Evolutionary conservation across 2,329 filamentous ascomycete genomes (phyloP).

Genomic region (Alternaria sp.): DNA sequence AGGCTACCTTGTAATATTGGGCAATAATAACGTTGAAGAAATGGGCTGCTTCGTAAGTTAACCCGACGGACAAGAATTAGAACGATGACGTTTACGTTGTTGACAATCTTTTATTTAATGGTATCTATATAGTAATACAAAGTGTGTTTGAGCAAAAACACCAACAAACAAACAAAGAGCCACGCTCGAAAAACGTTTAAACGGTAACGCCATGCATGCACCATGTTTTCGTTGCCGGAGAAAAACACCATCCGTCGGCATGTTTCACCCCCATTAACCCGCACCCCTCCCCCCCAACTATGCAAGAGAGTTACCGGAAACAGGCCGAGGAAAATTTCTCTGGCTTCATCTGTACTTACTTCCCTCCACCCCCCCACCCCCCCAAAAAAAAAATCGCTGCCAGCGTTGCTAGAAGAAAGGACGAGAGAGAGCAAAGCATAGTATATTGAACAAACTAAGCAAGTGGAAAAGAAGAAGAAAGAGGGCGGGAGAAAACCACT

Average conservation of each 20-base stretch:
- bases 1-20: neutral
- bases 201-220: constrained; percentile 6
- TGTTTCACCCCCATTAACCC: neutral
- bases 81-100: neutral
- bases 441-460: neutral
- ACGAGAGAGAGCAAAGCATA: neutral
- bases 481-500: neutral
- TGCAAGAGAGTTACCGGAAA: neutral
- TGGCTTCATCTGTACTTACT: neutral
- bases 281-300: neutral
- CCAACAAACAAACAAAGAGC: neutral
- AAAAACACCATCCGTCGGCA: constrained; percentile 1
- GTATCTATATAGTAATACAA: constrained; percentile 8
- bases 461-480: neutral
- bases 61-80: no score
- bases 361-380: neutral
- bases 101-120: neutral
- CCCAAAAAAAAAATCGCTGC: neutral
- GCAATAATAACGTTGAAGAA: no score
- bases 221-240: constrained; percentile 6
- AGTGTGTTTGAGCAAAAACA: neutral
- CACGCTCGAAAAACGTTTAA: neutral
- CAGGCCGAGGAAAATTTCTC: neutral
- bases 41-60: no score
- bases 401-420: neutral